Evolutionary conservation across 495 filamentous ascomycete genomes (phyloP), one percentile per base, ranked within the genome.

Genomic region (Trichoderma gamsii): DNA sequence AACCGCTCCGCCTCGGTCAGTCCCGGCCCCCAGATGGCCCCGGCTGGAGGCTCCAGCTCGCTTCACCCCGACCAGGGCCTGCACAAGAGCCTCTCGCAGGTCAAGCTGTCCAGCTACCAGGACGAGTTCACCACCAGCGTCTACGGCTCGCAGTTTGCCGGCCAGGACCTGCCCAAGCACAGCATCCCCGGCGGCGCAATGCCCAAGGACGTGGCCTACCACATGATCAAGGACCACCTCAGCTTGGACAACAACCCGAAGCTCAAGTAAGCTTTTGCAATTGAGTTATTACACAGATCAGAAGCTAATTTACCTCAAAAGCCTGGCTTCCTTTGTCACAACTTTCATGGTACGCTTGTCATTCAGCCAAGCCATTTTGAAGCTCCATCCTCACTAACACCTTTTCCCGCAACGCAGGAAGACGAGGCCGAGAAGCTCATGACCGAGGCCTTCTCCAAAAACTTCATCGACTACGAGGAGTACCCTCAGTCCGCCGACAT

Each of bases 381-480:
- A 38, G 5, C 35, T 5, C 35, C 35, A 38, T 0, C 3, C 5
- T 38, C 35, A 38, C 35, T 9, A 38, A 9, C 7, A 7, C 35
- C 35, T 38, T 5, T 38, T 16, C 52, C 41, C 21, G 38, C 69
- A 63, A 13, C 52, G 29, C 63, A 89, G 89, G 92, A 96, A 79
- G 89, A 95, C 67, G 92, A 96, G 79, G 92, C 88, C 27, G 92
- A 96, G 79, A 88, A 92, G 77, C 87, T 96, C 76, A 96, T 96
- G 92, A 83, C 87, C 76, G 92, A 96, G 69, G 85, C 88, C 72
- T 89, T 96, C 74, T 86, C 89, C 75, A 96, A 96, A 80, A 96
- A 96, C 83, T 96, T 96, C 84, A 91, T 91, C 80, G 90, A 93
- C 76, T 96, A 95, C 78, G 92, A 95, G 77, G 91, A 96, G 78